A percentile compares a stretch with the other conserved stretches of the same genome.
These are phyloP conservation scores for Geranomyces michiganensis DNA, from an alignment of 192 early-diverging fungal species.

Conservation along the genomic window DNA sequence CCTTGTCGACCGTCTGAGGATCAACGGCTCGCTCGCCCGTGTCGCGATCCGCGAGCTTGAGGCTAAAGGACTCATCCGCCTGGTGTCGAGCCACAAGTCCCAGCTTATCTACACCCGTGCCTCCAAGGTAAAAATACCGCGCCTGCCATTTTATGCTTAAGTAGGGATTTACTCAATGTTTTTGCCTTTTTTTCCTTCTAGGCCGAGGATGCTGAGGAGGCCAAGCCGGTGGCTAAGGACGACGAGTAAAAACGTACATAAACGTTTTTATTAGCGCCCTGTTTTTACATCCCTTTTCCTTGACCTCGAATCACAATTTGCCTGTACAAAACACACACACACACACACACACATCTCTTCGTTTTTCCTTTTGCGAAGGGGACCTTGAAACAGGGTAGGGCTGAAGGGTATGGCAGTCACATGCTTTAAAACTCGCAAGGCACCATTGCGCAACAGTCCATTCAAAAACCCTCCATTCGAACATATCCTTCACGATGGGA, in stretches of 20 bases:
- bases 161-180: background rate
- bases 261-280: background rate
- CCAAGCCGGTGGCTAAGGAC: constrained; percentile 29
- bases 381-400: too few species aligned
- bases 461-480: too few species aligned
- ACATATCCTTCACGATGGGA: too few species aligned
- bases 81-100: constrained; percentile 87
- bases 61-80: constrained; percentile 88
- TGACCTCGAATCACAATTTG: too few species aligned
- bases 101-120: constrained; percentile 71
- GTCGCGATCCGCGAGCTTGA: constrained; percentile 92
- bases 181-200: background rate
- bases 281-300: too few species aligned
- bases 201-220: constrained; percentile 19
- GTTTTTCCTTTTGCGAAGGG: too few species aligned
- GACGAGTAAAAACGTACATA: constrained; percentile 40
- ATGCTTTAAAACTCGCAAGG: too few species aligned
- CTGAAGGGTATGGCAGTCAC: too few species aligned
- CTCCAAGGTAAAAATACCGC: constrained; percentile 46
- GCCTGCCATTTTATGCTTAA: background rate
- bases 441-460: too few species aligned
- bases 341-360: too few species aligned
- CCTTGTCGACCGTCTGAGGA: constrained; percentile 95
- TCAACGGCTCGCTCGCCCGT: constrained; percentile 98
- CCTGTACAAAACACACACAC: too few species aligned